These are phyloP conservation scores for Ochetophila trinervis DNA, from an alignment of 306 rosid genomes.

Conservation along the genomic window DNA sequence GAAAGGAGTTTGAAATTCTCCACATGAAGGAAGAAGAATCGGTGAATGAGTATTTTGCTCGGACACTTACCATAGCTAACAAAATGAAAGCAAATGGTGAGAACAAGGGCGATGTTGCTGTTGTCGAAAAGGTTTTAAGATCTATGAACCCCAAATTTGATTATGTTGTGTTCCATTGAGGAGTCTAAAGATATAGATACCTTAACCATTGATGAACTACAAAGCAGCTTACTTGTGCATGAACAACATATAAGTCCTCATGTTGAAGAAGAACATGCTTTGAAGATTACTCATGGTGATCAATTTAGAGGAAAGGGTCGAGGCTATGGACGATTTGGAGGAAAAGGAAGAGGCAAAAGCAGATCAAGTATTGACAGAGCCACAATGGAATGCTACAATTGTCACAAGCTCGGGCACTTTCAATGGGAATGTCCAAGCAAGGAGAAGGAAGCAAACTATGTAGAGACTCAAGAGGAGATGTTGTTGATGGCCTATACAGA, in stretches of 20 bases:
- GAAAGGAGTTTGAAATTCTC: neutral
- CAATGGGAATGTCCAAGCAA: no score
- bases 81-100: no score
- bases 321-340: neutral
- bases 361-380: neutral
- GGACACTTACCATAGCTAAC: neutral
- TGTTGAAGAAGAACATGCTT: neutral
- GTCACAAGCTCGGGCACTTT: no score
- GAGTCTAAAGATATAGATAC: neutral
- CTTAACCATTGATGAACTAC: neutral
- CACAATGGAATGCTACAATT: no score
- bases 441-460: no score
- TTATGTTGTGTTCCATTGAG: no score
- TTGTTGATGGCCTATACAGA: no score
- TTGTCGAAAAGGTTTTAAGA: no score
- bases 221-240: slow-evolving; percentile 3
- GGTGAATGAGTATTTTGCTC: slow-evolving; percentile 4
- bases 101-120: no score
- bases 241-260: neutral
- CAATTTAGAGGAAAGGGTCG: neutral
- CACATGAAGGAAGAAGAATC: neutral
- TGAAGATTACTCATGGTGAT: neutral
- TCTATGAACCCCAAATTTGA: no score
- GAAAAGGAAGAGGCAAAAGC: neutral
- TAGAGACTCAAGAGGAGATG: no score